A percentile compares a stretch with the other conserved stretches of the same genome.
These are phyloP conservation scores for Phaffomyces antillensis DNA, from an alignment of 805 yeast species.

Conservation along the genomic window DNA sequence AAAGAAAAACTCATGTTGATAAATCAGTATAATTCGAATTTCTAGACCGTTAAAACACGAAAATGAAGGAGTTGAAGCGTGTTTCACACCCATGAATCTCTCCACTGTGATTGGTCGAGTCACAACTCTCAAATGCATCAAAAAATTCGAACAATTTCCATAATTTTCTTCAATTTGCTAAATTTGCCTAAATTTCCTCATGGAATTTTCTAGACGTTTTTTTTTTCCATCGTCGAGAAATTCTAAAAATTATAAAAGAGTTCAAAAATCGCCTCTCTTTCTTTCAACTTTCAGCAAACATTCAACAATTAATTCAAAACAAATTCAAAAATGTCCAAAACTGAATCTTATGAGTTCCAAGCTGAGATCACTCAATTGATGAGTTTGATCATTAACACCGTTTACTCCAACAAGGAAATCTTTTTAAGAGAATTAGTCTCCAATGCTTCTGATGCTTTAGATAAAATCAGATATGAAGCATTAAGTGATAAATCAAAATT, in stretches of 20 bases:
- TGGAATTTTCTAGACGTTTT: constrained; percentile 8
- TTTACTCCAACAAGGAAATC: constrained; percentile 98
- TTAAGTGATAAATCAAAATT: constrained; percentile 85
- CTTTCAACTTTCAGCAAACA: no score
- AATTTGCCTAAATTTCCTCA: background rate
- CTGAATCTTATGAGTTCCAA: constrained; percentile 93
- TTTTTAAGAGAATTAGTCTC: constrained; percentile 98
- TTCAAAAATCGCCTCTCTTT: background rate
- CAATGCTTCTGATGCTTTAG: constrained; percentile 98
- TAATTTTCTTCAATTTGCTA: no score
- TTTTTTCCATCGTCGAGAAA: constrained; percentile 1
- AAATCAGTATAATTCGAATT: no score
- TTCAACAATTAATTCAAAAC: background rate
- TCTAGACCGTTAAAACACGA: no score
- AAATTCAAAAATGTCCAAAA: constrained; percentile 9
- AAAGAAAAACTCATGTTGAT: no score
- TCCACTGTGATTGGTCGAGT: no score
- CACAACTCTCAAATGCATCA: no score
- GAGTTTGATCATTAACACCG: constrained; percentile 99
- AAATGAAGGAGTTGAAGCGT: no score
- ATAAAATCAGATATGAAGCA: constrained; percentile 96
- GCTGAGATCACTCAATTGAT: constrained; percentile 99
- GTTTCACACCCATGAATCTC: no score
- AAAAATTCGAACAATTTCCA: no score
- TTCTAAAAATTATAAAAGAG: constrained; percentile 3